Evolutionary conservation across 2,329 filamentous ascomycete genomes (phyloP).

Genomic region (Alternaria sp.): DNA sequence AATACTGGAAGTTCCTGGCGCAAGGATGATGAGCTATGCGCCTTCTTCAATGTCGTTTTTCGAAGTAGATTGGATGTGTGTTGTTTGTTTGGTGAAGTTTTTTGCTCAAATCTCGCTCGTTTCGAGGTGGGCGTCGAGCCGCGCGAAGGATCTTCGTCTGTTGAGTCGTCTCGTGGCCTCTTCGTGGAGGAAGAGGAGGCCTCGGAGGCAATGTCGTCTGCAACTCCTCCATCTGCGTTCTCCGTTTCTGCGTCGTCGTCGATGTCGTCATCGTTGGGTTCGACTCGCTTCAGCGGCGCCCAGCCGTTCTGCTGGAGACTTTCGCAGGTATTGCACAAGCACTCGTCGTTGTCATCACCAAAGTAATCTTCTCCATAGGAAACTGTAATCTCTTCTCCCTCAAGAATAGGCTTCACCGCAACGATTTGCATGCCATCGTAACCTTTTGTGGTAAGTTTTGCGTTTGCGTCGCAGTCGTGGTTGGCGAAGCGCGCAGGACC

Average conservation of each 20-base stretch:
- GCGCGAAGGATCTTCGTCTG: conserved; percentile 21
- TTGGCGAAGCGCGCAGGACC: conserved; percentile 96
- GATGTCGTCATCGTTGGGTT: conserved; percentile 46
- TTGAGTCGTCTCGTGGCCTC: conserved; percentile 41
- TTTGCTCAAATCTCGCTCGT: conserved; percentile 24
- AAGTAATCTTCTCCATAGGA: conserved; percentile 97
- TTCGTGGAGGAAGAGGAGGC: conserved; percentile 29
- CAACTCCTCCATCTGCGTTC: conserved; percentile 14
- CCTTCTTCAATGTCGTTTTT: conserved; percentile 43
- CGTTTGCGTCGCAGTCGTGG: conserved; percentile 95
- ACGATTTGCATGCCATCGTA: conserved; percentile 90
- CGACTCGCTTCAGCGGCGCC: conserved; percentile 60
- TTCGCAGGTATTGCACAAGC: conserved; percentile 89
- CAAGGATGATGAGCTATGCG: conserved; percentile 45
- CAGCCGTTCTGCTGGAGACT: conserved; percentile 79
- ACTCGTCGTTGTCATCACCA: conserved; percentile 93
- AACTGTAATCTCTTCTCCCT: conserved; percentile 95
- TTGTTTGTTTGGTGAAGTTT: conserved; percentile 21
- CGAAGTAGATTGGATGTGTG: conserved; percentile 30
- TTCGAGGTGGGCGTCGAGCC: conserved; percentile 29
- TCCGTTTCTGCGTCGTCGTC: conserved; percentile 25
- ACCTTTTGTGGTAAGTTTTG: conserved; percentile 82
- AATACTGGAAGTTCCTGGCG: conserved; percentile 43
- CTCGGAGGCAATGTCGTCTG: conserved; percentile 7
- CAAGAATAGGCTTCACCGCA: conserved; percentile 79